A percentile compares a stretch with the other conserved stretches of the same genome.
These are phyloP conservation scores for Thielaviopsis musarum DNA, from an alignment of 2,329 filamentous ascomycete genomes.

Conservation along the genomic window DNA sequence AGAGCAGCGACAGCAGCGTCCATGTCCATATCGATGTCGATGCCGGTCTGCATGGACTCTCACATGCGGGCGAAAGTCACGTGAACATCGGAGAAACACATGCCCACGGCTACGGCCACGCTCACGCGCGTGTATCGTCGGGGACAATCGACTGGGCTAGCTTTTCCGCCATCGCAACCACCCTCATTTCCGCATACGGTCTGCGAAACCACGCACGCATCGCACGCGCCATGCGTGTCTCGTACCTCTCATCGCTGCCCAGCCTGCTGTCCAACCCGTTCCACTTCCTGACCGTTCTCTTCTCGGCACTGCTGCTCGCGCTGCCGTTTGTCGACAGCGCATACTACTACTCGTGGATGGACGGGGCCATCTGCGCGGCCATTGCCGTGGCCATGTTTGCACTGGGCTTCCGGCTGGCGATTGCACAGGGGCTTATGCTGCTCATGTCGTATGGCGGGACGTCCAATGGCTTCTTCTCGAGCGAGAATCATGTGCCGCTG, in stretches of 20 bases:
- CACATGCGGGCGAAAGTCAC: not conserved
- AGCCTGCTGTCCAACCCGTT: conserved; percentile 84
- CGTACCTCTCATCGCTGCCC: conserved; percentile 65
- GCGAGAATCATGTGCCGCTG: conserved; percentile 39
- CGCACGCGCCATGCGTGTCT: conserved; percentile 75
- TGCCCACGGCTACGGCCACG: conserved; percentile 46
- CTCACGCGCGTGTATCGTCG: conserved; percentile 48
- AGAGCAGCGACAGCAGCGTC: conserved; percentile 36
- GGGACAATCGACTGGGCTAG: conserved; percentile 71
- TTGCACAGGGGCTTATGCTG: conserved; percentile 80
- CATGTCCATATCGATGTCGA: not conserved
- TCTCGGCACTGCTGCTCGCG: conserved; percentile 62
- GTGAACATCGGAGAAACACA: not conserved
- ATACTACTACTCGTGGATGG: conserved; percentile 61
- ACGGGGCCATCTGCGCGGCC: conserved; percentile 61
- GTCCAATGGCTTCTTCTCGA: conserved; percentile 9
- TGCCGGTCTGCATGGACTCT: no score
- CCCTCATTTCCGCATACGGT: conserved; percentile 70
- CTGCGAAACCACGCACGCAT: conserved; percentile 86
- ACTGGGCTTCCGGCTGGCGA: conserved; percentile 67
- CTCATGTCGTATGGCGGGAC: conserved; percentile 64
- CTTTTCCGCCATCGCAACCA: conserved; percentile 65
- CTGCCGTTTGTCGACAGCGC: conserved; percentile 66
- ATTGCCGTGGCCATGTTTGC: conserved; percentile 82
- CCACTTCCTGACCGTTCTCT: conserved; percentile 83